Base-by-base conservation (phyloP, 2,329 filamentous ascomycete genomes). In the Kalaharituber pfeilii region DNA sequence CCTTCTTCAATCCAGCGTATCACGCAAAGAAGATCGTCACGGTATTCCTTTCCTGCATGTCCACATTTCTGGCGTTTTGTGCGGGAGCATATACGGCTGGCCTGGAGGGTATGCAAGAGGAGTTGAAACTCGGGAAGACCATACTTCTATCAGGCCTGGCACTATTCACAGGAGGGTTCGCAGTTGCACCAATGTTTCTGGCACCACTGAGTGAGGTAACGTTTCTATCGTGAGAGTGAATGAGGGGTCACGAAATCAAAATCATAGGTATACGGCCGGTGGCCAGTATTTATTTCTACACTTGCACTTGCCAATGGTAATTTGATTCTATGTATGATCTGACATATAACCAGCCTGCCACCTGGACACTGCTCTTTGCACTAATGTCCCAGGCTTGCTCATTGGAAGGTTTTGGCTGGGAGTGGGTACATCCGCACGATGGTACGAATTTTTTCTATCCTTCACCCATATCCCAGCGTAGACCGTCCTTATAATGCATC, bases 161-260 rank as follows among this genome's bases (percentile, higher is more conserved):
- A 0, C 77, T 79, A 0, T 95, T 91, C 67, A 91, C 85, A 47
- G 64, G 75, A 29, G 87, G 88, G 2, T 94, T 94, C 61, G 86
- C 76, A 0, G 67, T 87, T 24, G 83, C 85, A 0, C 88, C 88
- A 0, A 94, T 95, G 87, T 73, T 86, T 0, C 75, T 94, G 0
- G 88, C 88, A 0, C 88, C 88, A 0, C 82, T 94, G 60, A 86
- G 82, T 0, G 88, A 95, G 68, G 82, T 93, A 65, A 15, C 55
- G 54, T n/a, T 27, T 50, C 52, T n/a, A 18, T 18, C 29, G 33
- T 18, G 18, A 22, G 44, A 27, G 5, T 25, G 29, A 24, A 20
- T 27, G 15, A 5, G 27, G 6, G 18, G 28, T 8, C 29, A 28
- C 45, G 20, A 42, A 39, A 26, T 39, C 3, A 1, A 51, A 20